phyloP scores from a whole-genome alignment of 2,329 filamentous ascomycete species.

The Lachnum nothofagi region DNA sequence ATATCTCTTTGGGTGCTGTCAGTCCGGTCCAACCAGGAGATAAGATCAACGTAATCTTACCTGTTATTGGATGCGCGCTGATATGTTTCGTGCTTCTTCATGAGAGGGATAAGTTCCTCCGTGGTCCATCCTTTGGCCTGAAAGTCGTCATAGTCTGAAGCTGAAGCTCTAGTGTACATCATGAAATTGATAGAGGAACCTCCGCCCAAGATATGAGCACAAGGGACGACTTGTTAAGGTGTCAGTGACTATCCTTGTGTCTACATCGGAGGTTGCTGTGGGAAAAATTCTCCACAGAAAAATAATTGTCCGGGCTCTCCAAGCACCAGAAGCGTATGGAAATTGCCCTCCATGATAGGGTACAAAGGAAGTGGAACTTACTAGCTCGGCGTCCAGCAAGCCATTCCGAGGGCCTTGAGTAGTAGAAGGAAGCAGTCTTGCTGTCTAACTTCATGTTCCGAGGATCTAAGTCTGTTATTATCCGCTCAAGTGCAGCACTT shows the following conservation, averaged over 20 bases:
- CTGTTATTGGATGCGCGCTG: conserved; percentile 50
- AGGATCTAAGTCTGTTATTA: conserved; percentile 23
- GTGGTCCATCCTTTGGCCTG: conserved; percentile 49
- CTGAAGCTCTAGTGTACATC: conserved; percentile 45
- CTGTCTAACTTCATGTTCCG: conserved; percentile 43
- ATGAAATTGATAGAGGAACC: conserved; percentile 58
- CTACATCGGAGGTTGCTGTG: no score
- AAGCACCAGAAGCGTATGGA: no score
- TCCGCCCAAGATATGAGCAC: conserved; percentile 54
- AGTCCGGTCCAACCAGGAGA: neutral
- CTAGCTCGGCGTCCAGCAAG: conserved; percentile 53
- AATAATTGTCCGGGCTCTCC: no score
- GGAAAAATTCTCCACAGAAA: no score
- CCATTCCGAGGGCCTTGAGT: conserved; percentile 52
- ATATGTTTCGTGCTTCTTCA: conserved; percentile 57
- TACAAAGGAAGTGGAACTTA: neutral
- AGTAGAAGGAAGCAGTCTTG: conserved; percentile 62
- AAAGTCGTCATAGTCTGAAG: conserved; percentile 49
- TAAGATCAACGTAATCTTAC: conserved; percentile 28
- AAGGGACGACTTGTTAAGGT: conserved; percentile 31
- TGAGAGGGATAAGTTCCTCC: conserved; percentile 48
- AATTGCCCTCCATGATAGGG: no score
- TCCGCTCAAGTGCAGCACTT: conserved; percentile 37
- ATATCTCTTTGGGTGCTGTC: conserved; percentile 44
- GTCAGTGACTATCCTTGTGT: conserved; percentile 32